Base-by-base conservation (phyloP, 345 rosid genomes). In the Lepidium sativum region DNA sequence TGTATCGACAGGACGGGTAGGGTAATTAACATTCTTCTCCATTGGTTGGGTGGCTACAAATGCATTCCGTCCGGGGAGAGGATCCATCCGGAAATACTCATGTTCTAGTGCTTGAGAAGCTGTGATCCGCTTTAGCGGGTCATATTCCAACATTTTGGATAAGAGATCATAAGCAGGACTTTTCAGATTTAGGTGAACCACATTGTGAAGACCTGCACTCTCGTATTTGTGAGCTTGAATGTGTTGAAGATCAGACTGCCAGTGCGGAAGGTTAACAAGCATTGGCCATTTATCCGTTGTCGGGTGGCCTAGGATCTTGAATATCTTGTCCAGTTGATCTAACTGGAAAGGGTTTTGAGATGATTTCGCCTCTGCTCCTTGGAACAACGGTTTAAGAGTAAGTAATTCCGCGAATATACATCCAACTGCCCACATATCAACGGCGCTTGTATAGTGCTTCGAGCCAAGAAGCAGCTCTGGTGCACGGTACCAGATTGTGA, bases 351-450 rank as follows among this genome's bases (percentile, higher is more conserved):
- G 99, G 75, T 83, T 86, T 45, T 82, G 85, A 21, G 76, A 57
- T 7, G 95, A 84, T 69, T 94, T 94, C 31, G 92, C 99, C 73
- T 94, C 97, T 48, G 87, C 84, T 48, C 99, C 99, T 79, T 94
- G 97, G 69, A 94, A 94, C 57, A 94, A 81, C 4, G 99, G 99
- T 82, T 91, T 95, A 74, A 94, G 81, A 53, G 99, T 90, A 76
- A 94, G 79, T 70, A 90, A 86, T 42, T 91, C 99, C 5, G 99
- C 99, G 60, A 95, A 95, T 62, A 95, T 91, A 82, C 99, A 95
- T 33, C 99, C 99, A 37, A 95, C 86, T 4, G 99, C 99, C 98
- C 98, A 94, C 92, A 83, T 90, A 68, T 94, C 99, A 39, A 94
- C 97, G 12, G 98, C 96, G 31, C 97, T 90, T 0, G 96, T 94